Evolutionary conservation across 2,329 filamentous ascomycete genomes (phyloP).

Genomic region (Fragosphaeria purpurea): DNA sequence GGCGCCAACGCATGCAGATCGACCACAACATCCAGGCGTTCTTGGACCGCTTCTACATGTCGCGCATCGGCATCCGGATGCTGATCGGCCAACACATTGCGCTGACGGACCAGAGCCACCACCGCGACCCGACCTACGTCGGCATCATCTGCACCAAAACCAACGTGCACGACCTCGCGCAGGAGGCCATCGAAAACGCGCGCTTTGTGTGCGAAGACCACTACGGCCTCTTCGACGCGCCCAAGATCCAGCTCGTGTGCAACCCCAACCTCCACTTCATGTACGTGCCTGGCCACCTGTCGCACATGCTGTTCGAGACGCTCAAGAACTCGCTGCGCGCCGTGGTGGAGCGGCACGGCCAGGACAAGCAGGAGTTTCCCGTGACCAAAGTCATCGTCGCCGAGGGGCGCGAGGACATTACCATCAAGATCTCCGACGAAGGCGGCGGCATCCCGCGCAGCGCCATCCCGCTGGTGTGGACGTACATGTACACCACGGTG

Average conservation of each 20-base stretch:
- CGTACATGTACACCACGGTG: conserved; percentile 99
- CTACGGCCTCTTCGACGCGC: conserved; percentile 93
- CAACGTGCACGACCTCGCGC: conserved; percentile 85
- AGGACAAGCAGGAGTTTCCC: conserved; percentile 92
- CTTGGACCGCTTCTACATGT: conserved; percentile 99
- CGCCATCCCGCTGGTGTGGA: conserved; percentile 96
- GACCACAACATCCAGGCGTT: conserved; percentile 96
- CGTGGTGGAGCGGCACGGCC: conserved; percentile 89
- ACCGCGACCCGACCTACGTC: conserved; percentile 86
- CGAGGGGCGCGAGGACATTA: conserved; percentile 96
- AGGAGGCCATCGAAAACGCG: conserved; percentile 96
- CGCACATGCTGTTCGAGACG: conserved; percentile 99
- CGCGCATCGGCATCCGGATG: conserved; percentile 97
- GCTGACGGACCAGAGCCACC: conserved; percentile 82
- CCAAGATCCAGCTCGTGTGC: conserved; percentile 93
- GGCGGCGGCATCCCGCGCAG: conserved; percentile 90
- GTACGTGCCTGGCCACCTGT: conserved; percentile 98
- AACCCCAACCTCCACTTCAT: conserved; percentile 93
- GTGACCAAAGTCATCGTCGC: conserved; percentile 96
- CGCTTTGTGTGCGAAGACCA: conserved; percentile 99
- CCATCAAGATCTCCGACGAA: conserved; percentile 96
- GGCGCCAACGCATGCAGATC: conserved; percentile 93
- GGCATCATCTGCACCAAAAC: conserved; percentile 99
- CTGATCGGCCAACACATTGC: conserved; percentile 98
- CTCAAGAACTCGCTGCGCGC: conserved; percentile 96